Percentiles rank a stretch among this genome's conserved stretches.
phyloP scores from a whole-genome alignment of 164 flowering plant genomes.

The Magnolia changhungtana region DNA sequence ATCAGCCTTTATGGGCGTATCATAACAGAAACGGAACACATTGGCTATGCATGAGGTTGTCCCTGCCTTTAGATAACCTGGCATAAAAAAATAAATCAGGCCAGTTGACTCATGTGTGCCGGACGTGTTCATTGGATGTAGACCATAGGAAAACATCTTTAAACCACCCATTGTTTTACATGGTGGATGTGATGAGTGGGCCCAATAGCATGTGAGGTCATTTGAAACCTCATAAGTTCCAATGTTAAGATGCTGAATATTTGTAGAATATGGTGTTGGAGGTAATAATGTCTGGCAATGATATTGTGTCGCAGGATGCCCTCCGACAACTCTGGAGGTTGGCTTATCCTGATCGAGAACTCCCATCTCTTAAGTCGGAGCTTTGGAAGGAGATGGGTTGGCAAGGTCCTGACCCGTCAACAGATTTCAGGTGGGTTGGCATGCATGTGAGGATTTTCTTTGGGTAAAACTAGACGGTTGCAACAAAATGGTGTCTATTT shows the following conservation, averaged over 20 bases:
- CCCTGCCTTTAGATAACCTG: too few relatives aligned
- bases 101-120: neutral
- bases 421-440: slow-evolving; percentile 74
- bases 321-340: slow-evolving; percentile 81
- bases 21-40: too few relatives aligned
- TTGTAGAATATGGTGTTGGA: neutral
- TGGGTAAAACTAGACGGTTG: neutral
- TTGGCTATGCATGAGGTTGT: neutral
- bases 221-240: neutral
- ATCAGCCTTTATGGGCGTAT: too few relatives aligned
- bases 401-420: slow-evolving; percentile 98
- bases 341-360: slow-evolving; percentile 72
- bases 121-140: neutral
- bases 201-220: neutral
- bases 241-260: neutral
- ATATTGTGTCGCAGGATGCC: slow-evolving; percentile 65
- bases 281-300: neutral
- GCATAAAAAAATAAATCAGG: neutral
- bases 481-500: too few relatives aligned
- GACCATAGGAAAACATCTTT: neutral
- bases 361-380: slow-evolving; percentile 81
- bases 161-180: neutral
- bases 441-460: neutral
- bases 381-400: slow-evolving; percentile 99
- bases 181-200: neutral